These are phyloP conservation scores for Candida parachauliodes DNA, from an alignment of 805 yeast genomes.

Conservation along the genomic window DNA sequence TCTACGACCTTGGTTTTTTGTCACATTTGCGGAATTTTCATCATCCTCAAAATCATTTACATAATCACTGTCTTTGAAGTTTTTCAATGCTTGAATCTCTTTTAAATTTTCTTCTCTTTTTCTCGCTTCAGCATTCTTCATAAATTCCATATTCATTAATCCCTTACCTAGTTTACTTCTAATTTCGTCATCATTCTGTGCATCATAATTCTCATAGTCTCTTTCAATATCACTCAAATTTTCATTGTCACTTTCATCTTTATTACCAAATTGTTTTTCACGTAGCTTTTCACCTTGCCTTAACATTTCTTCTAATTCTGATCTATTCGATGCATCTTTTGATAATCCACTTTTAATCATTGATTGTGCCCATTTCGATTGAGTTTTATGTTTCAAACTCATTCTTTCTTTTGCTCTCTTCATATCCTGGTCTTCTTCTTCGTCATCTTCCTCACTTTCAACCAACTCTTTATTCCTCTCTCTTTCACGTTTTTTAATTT, in stretches of 20 bases:
- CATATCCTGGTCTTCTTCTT: slow-evolving; percentile 61
- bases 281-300: slow-evolving; percentile 79
- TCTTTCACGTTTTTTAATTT: slow-evolving; percentile 81
- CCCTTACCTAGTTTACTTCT: slow-evolving; percentile 69
- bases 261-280: slow-evolving; percentile 67
- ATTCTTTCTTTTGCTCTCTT: slow-evolving; percentile 89
- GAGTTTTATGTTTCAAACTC: slow-evolving; percentile 85
- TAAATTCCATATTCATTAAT: slow-evolving; percentile 89
- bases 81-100: slow-evolving; percentile 48
- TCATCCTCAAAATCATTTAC: slow-evolving; percentile 35
- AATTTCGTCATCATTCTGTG: slow-evolving; percentile 32
- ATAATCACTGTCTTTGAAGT: slow-evolving; percentile 38
- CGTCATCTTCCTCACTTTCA: slow-evolving; percentile 41
- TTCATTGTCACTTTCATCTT: slow-evolving; percentile 51
- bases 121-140: slow-evolving; percentile 83
- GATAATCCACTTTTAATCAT: slow-evolving; percentile 88
- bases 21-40: slow-evolving; percentile 42
- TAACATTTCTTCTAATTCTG: slow-evolving; percentile 92
- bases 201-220: slow-evolving; percentile 34
- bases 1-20: slow-evolving; percentile 74
- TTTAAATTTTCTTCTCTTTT: slow-evolving; percentile 56
- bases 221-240: slow-evolving; percentile 45
- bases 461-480: slow-evolving; percentile 66
- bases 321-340: slow-evolving; percentile 78
- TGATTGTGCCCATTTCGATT: slow-evolving; percentile 84